Evolutionary conservation across 345 rosid species (phyloP).

Genomic region (Eucalyptus albens): DNA sequence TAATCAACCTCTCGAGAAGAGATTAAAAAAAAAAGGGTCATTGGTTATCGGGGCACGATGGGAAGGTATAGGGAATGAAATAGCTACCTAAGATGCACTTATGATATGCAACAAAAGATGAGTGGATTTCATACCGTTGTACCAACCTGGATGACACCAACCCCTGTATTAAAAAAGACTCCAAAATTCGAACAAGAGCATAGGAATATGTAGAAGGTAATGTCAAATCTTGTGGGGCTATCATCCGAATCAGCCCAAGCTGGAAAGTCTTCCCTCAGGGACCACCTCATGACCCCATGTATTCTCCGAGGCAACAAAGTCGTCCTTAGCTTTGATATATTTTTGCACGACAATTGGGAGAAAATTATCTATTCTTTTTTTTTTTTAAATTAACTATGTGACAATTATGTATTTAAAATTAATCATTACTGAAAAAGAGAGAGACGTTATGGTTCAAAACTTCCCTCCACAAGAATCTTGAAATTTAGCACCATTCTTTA

Average conservation of each 20-base stretch:
- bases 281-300: background rate
- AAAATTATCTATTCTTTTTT: background rate
- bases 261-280: background rate
- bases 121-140: background rate
- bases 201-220: background rate
- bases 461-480: background rate
- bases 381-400: background rate
- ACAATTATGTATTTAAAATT: background rate
- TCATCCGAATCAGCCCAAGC: background rate
- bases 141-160: background rate
- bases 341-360: background rate
- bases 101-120: background rate
- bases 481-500: background rate
- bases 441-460: background rate
- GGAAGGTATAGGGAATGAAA: background rate
- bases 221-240: background rate
- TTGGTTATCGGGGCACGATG: background rate
- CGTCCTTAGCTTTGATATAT: background rate
- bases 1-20: background rate
- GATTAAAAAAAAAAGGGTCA: background rate
- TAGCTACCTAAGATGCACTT: background rate
- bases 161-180: background rate
- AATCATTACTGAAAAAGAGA: background rate
- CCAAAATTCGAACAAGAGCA: background rate
- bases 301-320: background rate